Base-by-base conservation (phyloP, 139 green algal genomes). In the Chlorella sp. region DNA sequence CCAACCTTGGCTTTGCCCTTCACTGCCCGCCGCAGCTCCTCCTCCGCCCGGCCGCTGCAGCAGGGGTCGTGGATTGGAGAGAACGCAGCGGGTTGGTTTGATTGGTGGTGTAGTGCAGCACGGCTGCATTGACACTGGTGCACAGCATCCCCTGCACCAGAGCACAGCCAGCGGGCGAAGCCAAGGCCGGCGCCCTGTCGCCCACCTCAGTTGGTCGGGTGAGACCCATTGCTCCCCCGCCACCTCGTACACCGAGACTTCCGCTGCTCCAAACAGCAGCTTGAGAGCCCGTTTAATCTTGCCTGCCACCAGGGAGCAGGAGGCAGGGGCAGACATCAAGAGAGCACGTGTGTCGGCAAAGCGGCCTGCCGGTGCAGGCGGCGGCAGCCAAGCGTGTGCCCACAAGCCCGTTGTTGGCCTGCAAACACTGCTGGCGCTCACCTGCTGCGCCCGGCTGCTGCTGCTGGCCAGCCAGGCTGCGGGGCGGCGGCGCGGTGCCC, bases 1-100 rank as follows among this genome's bases (percentile, higher is more conserved):
- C 47, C 32, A 23, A 69, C 18, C 21, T 20, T 34, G 15, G 39
- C 74, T 55, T 81, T 81, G 74, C 76, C 76, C 76, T 82, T 82
- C 5, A 18, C 76, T 0, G 34, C 34, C 0, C 76, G 76, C 60
- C 36, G 57, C 60, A 30, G 60, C 56, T 82, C 60, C 25, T 68
- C 76, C 25, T 57, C 76, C 0, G 76, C 76, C 36, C 30, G 39
- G 57, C 76, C 76, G 26, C 70, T 78, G 70, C 39, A 34, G 21
- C 51, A 60, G 51, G 64, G 64, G 64, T 69, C 21, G 28, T 39
- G 15, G 28, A 7, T 39, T 34, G 18, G 68, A 13, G 26, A 6
- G 21, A 4, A 23, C 0, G 36, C 1, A 4, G 34, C 20, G 26
- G 68, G n/a, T 15, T 28, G 68, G 20, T 47, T 16, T 47, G 18